Evolutionary conservation across 306 rosid genomes (phyloP), one percentile per base, ranked within the genome.

Genomic region (Styphnolobium japonicum): DNA sequence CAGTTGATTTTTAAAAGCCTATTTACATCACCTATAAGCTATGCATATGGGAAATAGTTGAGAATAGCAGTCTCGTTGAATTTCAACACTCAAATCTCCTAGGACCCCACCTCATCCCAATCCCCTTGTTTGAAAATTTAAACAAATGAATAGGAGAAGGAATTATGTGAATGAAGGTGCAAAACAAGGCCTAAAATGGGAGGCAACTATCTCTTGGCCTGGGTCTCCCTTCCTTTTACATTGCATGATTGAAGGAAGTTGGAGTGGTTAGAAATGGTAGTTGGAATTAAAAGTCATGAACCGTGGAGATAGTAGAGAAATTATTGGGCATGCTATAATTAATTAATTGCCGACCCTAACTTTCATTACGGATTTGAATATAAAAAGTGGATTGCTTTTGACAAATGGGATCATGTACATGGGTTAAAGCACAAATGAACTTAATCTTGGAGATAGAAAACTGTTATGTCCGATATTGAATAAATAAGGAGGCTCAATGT

Each of bases 181-280:
- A 61, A 48, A 75, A 73, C 67, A 73, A 57, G 18, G 80, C 71
- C 83, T 72, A 77, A 56, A 49, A 78, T 45, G 49, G 72, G 64
- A 65, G 86, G 80, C 72, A 65, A 56, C 64, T 33, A 56, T 51
- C 6, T 64, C 46, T 64, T 64, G 57, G 79, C 43, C 65, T 22
- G 25, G 46, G 48, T 27, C 64, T 56, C 36, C 66, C 71, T 75
- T 58, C 71, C 73, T 69, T 82, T 29, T 61, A 37, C 82, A 83
- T 63, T 82, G 84, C 84, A 79, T 79, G 82, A 86, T 75, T 75
- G 74, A 69, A 74, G 81, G 80, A 78, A 75, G 73, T 79, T 86
- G 80, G 86, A 79, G 84, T 79, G 73, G 86, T 86, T 75, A 63
- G 77, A 43, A 56, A 37, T 16, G 61, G 72, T 82, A 52, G 80